A percentile compares a stretch with the other conserved stretches of the same genome.
Evolutionary conservation across 2,329 filamentous ascomycete genomes (phyloP).

Genomic region (Thermochaetoides dissita): DNA sequence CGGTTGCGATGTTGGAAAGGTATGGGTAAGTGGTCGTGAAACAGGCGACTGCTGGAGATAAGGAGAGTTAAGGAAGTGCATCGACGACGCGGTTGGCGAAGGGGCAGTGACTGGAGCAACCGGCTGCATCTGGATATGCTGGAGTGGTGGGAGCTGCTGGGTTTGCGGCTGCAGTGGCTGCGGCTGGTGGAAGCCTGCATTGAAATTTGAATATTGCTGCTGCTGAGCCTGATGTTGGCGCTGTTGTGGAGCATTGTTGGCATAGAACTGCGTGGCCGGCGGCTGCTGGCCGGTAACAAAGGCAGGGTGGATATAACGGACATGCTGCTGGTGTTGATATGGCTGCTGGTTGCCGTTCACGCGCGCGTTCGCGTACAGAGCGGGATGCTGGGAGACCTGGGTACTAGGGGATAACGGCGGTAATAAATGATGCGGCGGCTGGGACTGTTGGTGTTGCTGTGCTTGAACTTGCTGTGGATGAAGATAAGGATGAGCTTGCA

Average conservation of each 20-base stretch:
- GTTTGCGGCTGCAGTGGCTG: neutral
- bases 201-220: slow-evolving; percentile 13
- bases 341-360: slow-evolving; percentile 6
- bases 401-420: too few relatives aligned
- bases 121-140: too few relatives aligned
- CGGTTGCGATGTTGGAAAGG: slow-evolving; percentile 12
- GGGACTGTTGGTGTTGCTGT: slow-evolving; percentile 6
- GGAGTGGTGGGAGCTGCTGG: too few relatives aligned
- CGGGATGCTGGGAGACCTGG: too few relatives aligned
- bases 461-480: neutral
- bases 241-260: slow-evolving; percentile 10
- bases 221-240: slow-evolving; percentile 1
- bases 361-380: slow-evolving; percentile 7
- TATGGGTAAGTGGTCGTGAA: slow-evolving; percentile 8
- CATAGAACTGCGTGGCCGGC: slow-evolving; percentile 11
- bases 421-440: too few relatives aligned
- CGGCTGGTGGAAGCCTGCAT: slow-evolving; percentile 15
- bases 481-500: too few relatives aligned
- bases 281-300: slow-evolving; percentile 10
- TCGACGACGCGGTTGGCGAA: slow-evolving; percentile 11
- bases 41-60: slow-evolving; percentile 13
- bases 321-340: slow-evolving; percentile 9
- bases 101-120: neutral
- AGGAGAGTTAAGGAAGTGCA: slow-evolving; percentile 19
- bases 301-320: slow-evolving; percentile 13